Base-by-base conservation (phyloP, 805 yeast genomes). In the Nakazawaea molendinolei region DNA sequence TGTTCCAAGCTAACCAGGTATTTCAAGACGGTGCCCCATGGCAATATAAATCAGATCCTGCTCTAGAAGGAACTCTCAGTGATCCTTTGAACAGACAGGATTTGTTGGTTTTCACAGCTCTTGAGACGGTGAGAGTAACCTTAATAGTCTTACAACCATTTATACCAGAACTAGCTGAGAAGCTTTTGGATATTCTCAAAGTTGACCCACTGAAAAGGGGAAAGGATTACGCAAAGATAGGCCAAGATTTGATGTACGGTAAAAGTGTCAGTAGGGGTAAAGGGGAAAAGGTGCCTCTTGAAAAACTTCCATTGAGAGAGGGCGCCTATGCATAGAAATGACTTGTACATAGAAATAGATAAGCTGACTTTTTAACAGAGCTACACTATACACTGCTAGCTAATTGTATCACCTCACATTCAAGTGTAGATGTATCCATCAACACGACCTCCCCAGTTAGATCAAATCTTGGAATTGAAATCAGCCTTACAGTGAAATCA, bases 11-110 rank as follows among this genome's bases (percentile, higher is more conserved):
- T 1, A 90, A 90, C 50, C 63, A 62, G 14, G 69, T 81, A 22
- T 67, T 87, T 44, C 95, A 86, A 50, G 61, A 56, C 1, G 59
- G 76, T 5, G 79, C 76, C 47, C 97, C 97, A 0, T 90, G 97
- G 97, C 55, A 60, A 7, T 58, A 65, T 33, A 61, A 60, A 16
- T 8, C 26, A 12, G 33, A 31, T n/a, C 23, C 15, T 6, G 28
- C 10, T 5, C 5, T 20, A 30, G 47, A 47, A 3, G 40, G 44
- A 2, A 55, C 55, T 7, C 45, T 46, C 12, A 39, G 39, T 5
- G 53, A 53, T 4, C 51, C 47, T 20, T 29, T 41, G 6, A 23
- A 47, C 5, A 43, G 44, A 16, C 77, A 69, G 44, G 81, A 77
- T 52, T 58, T 69, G 30, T 68, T 76, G 10, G 74, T 89, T 2